Conservation (phyloP, 2,329 filamentous ascomycete genomes). For the Cadophora luteo-olivacea region DNA sequence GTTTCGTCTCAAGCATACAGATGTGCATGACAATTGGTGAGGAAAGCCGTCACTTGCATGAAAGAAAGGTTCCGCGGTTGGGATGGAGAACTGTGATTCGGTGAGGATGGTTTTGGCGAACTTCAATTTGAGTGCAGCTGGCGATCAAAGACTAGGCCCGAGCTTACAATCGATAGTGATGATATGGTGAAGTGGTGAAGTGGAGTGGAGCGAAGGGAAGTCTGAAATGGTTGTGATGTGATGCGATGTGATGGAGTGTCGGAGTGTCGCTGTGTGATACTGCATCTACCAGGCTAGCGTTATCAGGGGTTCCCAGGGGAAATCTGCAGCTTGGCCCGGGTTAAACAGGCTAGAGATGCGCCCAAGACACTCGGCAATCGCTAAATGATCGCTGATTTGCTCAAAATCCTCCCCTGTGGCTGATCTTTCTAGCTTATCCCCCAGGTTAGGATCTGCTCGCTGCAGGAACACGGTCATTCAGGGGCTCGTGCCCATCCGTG, state of each 20-base stretch:
- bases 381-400: background rate
- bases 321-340: background rate
- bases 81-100: background rate
- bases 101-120: background rate
- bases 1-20: background rate
- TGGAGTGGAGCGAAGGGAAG: background rate
- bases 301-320: background rate
- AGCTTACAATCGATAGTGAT: constrained; percentile 11
- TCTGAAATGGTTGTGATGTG: background rate
- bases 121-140: background rate
- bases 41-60: background rate
- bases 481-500: constrained; percentile 10
- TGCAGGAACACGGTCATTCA: background rate
- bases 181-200: background rate
- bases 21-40: background rate
- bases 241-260: too few species aligned
- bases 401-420: background rate
- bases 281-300: background rate
- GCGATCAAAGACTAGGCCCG: constrained; percentile 6
- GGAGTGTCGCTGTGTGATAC: background rate
- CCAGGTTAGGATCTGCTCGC: background rate
- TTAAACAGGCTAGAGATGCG: background rate
- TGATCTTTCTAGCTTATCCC: background rate
- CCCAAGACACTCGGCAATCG: background rate
- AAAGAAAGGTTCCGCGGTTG: background rate